These are phyloP conservation scores for Chrysosphaeria jannelii DNA, from an alignment of 2,329 filamentous ascomycete species.

Conservation along the genomic window DNA sequence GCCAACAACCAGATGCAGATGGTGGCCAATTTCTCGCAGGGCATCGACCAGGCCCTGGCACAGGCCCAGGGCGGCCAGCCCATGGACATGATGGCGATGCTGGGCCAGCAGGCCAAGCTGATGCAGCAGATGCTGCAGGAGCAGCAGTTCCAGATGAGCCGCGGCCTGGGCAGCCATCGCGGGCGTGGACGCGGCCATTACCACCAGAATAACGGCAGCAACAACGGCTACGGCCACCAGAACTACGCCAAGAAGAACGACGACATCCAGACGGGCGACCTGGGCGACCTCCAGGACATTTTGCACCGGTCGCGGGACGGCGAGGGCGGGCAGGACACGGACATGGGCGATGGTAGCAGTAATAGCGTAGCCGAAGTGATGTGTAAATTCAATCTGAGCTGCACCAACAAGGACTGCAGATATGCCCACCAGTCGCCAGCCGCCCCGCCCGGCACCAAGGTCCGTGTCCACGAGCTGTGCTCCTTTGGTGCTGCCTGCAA, in stretches of 20 bases:
- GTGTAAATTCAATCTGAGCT: constrained; percentile 73
- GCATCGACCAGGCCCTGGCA: constrained; percentile 11
- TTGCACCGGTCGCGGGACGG: constrained; percentile 5
- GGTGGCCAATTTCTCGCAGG: constrained; percentile 3
- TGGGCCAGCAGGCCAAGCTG: constrained; percentile 68
- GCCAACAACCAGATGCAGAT: constrained; percentile 5
- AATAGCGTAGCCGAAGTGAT: too few species aligned
- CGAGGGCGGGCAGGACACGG: constrained; percentile 8
- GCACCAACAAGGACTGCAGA: constrained; percentile 67
- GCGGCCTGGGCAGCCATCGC: constrained; percentile 12
- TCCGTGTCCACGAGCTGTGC: constrained; percentile 61
- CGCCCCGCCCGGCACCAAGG: constrained; percentile 41
- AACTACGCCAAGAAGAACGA: constrained; percentile 19
- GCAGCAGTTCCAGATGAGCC: constrained; percentile 19
- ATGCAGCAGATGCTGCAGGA: constrained; percentile 38
- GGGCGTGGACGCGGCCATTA: constrained; percentile 38
- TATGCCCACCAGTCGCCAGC: constrained; percentile 88
- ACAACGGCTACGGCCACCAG: constrained; percentile 17
- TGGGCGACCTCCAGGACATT: constrained; percentile 8
- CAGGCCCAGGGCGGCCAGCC: constrained; percentile 12
- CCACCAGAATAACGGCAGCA: constrained; percentile 22
- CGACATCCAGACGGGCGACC: constrained; percentile 9
- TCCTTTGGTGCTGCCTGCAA: constrained; percentile 75
- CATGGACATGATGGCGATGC: constrained; percentile 36
- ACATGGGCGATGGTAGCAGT: constrained; percentile 10